Percentiles rank a stretch among this genome's conserved stretches.
These are phyloP conservation scores for Cytospora leucostoma DNA, from an alignment of 2,329 filamentous ascomycete genomes.

Conservation along the genomic window DNA sequence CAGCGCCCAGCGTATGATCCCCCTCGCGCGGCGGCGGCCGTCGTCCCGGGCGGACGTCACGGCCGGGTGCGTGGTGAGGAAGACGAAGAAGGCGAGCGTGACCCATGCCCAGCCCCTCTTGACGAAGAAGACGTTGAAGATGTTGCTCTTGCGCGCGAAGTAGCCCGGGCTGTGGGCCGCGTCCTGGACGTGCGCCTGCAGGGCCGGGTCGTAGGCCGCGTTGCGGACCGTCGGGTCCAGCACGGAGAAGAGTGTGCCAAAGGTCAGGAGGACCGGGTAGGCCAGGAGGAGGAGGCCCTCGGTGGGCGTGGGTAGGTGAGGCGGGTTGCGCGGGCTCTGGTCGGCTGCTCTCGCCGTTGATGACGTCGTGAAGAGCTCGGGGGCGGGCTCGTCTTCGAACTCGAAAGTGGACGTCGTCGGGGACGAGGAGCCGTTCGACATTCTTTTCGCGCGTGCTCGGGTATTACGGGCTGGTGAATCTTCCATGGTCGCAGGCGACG, in stretches of 20 bases:
- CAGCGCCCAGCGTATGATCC: constrained; percentile 63
- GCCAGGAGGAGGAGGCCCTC: constrained; percentile 65
- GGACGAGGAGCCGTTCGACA: constrained; percentile 4
- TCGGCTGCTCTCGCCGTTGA: constrained; percentile 3
- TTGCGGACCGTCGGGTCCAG: constrained; percentile 72
- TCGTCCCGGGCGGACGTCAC: constrained; percentile 37
- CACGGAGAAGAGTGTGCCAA: constrained; percentile 79
- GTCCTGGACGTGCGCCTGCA: constrained; percentile 62
- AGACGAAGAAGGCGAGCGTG: constrained; percentile 69
- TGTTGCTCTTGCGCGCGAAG: constrained; percentile 90
- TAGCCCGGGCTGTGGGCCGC: constrained; percentile 69
- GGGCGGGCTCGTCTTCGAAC: constrained; percentile 20
- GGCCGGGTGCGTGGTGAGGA: constrained; percentile 68
- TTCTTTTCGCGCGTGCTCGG: constrained; percentile 21
- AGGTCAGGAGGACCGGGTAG: constrained; percentile 76
- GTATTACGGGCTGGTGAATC: constrained; percentile 21
- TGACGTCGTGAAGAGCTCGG: not conserved
- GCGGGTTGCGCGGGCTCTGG: constrained; percentile 44
- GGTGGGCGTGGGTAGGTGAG: constrained; percentile 69
- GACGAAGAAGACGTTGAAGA: constrained; percentile 92
- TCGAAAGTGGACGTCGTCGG: constrained; percentile 12
- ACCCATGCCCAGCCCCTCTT: constrained; percentile 96
- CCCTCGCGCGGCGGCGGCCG: constrained; percentile 53
- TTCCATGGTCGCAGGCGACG: constrained; percentile 19
- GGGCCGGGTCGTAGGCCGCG: constrained; percentile 60